Percentiles rank a stretch among this genome's conserved stretches.
Evolutionary conservation across 2,329 filamentous ascomycete genomes (phyloP).

Genomic region (Pyrenophora seminiperda): DNA sequence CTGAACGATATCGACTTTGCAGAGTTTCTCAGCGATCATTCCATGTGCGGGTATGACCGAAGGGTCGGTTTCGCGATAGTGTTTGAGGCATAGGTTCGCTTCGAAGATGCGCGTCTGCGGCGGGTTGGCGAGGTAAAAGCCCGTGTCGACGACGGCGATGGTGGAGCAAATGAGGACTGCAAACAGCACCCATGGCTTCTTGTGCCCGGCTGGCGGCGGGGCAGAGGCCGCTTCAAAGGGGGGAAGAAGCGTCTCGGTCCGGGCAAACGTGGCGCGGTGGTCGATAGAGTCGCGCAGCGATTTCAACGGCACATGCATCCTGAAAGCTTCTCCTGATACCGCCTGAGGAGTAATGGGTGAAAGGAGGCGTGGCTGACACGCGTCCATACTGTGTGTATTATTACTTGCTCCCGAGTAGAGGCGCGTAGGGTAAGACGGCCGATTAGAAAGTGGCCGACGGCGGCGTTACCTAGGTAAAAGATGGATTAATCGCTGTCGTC

Average conservation of each 20-base stretch:
- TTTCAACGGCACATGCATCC: constrained; percentile 14
- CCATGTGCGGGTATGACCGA: constrained; percentile 51
- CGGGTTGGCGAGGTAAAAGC: constrained; percentile 51
- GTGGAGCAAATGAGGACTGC: constrained; percentile 48
- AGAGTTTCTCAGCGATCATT: constrained; percentile 54
- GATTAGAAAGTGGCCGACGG: no score
- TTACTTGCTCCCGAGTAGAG: not conserved
- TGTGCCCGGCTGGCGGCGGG: constrained; percentile 8
- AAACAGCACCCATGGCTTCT: constrained; percentile 42
- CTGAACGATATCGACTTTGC: constrained; percentile 57
- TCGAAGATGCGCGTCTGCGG: constrained; percentile 57
- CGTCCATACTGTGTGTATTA: no score
- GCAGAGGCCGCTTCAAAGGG: constrained; percentile 9
- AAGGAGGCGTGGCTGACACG: not conserved
- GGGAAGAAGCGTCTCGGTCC: constrained; percentile 28
- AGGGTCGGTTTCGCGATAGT: constrained; percentile 51
- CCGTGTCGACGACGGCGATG: constrained; percentile 54
- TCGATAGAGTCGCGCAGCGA: constrained; percentile 22
- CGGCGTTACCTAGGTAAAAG: no score
- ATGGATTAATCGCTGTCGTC: no score
- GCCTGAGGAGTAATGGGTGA: not conserved
- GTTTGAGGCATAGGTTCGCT: constrained; percentile 54
- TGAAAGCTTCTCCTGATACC: not conserved
- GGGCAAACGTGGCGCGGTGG: not conserved
- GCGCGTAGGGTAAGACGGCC: not conserved